phyloP scores from a whole-genome alignment of 768 basidiomycete genomes.

The Mycena venus region DNA sequence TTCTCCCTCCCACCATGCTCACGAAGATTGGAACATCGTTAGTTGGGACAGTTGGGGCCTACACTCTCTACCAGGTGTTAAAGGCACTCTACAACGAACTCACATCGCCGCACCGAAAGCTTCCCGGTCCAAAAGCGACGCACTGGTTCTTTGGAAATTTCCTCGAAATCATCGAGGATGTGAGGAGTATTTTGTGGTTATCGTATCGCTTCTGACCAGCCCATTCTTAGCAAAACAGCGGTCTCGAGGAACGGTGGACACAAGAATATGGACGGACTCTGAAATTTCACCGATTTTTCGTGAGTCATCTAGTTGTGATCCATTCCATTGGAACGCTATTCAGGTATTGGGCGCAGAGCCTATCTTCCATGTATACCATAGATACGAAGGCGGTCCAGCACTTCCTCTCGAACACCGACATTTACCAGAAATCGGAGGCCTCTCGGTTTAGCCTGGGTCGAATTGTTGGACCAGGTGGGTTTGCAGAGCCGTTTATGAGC shows the following conservation, averaged over 20 bases:
- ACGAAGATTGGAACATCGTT: neutral
- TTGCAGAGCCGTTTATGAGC: neutral
- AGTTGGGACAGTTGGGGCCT: neutral
- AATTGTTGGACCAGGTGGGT: neutral
- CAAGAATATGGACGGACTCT: slow-evolving; percentile 62
- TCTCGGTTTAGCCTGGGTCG: slow-evolving; percentile 39
- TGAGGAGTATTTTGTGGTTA: slow-evolving; percentile 10
- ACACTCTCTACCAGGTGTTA: slow-evolving; percentile 21
- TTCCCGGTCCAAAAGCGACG: slow-evolving; percentile 51
- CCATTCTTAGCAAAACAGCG: neutral
- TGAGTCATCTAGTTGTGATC: slow-evolving; percentile 41
- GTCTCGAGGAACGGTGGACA: slow-evolving; percentile 60
- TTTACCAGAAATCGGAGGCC: slow-evolving; percentile 58
- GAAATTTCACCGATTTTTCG: slow-evolving; percentile 56
- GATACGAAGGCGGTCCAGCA: slow-evolving; percentile 65
- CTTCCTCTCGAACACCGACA: slow-evolving; percentile 57
- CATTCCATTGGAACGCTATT: neutral
- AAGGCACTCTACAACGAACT: slow-evolving; percentile 14
- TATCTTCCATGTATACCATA: slow-evolving; percentile 51
- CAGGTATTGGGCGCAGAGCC: neutral
- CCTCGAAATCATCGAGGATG: slow-evolving; percentile 38
- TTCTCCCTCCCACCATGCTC: neutral
- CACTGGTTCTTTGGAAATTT: slow-evolving; percentile 50
- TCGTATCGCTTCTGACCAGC: neutral
- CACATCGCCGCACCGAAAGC: slow-evolving; percentile 43